phyloP scores from a whole-genome alignment of 2,329 filamentous ascomycete species.

The Diaporthe humulicola region DNA sequence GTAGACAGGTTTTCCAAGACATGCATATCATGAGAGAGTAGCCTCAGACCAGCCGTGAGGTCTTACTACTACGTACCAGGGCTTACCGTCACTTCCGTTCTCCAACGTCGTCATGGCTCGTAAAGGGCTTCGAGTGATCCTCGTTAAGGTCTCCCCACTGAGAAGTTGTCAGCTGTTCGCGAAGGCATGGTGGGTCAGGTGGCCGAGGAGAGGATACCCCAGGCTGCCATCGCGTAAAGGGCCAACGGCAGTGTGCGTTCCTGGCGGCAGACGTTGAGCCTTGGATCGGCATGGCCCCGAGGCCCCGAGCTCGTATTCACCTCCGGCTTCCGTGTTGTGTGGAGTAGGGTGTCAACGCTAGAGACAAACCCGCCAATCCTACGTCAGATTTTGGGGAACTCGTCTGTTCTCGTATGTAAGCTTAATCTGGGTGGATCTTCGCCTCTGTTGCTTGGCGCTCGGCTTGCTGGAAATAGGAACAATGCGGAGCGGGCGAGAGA shows the following conservation, averaged over 20 bases:
- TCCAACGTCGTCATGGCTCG: slow-evolving; percentile 33
- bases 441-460: slow-evolving; percentile 22
- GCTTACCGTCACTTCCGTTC: slow-evolving; percentile 21
- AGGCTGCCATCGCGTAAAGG: slow-evolving; percentile 30
- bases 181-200: slow-evolving; percentile 24
- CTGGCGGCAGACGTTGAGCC: slow-evolving; percentile 28
- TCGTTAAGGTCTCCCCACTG: slow-evolving; percentile 16
- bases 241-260: slow-evolving; percentile 21
- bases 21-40: slow-evolving; percentile 17
- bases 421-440: slow-evolving; percentile 34
- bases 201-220: slow-evolving; percentile 24
- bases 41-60: not conserved
- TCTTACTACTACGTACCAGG: not conserved
- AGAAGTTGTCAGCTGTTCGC: slow-evolving; percentile 29
- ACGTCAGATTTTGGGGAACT: slow-evolving; percentile 20
- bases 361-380: slow-evolving; percentile 32
- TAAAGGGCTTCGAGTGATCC: slow-evolving; percentile 1
- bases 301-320: slow-evolving; percentile 33
- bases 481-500: slow-evolving; percentile 13
- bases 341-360: slow-evolving; percentile 35
- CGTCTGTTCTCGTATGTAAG: slow-evolving; percentile 35
- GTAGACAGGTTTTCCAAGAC: not conserved
- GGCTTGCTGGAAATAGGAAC: slow-evolving; percentile 28
- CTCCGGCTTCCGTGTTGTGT: slow-evolving; percentile 31
- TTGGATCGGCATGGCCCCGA: slow-evolving; percentile 31